Evolutionary conservation across 2,329 filamentous ascomycete genomes (phyloP).

Genomic region (Calonectria naviculata): DNA sequence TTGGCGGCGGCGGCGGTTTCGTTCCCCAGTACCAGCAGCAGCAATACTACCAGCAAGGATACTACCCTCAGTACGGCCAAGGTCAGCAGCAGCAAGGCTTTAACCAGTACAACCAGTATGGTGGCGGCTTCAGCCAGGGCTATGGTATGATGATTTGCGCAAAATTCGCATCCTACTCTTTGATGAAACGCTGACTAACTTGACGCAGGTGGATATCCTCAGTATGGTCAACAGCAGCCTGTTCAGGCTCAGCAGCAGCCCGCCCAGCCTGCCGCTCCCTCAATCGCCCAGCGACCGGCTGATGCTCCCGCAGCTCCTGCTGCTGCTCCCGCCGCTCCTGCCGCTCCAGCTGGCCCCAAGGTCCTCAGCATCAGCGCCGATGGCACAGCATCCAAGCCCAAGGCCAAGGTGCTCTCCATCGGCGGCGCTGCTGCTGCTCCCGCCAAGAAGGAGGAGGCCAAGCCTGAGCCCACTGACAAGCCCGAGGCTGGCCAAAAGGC

Average conservation of each 20-base stretch:
- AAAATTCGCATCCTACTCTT: not conserved
- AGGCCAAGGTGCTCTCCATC: constrained; percentile 60
- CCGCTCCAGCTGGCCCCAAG: constrained; percentile 66
- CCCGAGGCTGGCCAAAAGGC: constrained; percentile 84
- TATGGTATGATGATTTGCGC: constrained; percentile 47
- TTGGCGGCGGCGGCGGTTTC: constrained; percentile 59
- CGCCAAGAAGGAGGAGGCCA: constrained; percentile 58
- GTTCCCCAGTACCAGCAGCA: constrained; percentile 63
- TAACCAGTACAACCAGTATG: constrained; percentile 65
- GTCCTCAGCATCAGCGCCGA: constrained; percentile 76
- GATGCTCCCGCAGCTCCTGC: constrained; percentile 54
- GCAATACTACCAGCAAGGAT: constrained; percentile 53
- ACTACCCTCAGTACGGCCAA: constrained; percentile 69
- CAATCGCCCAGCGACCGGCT: constrained; percentile 39
- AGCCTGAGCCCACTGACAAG: constrained; percentile 59
- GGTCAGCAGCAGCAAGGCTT: constrained; percentile 55
- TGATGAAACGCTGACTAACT: constrained; percentile 25
- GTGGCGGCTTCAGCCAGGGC: constrained; percentile 61
- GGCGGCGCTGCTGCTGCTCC: constrained; percentile 44
- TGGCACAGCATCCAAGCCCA: constrained; percentile 65
- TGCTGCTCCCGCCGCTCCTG: constrained; percentile 57
- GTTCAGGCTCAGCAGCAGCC: constrained; percentile 50
- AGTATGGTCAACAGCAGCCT: constrained; percentile 61
- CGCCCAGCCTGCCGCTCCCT: constrained; percentile 48
- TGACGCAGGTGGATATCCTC: constrained; percentile 60